These are phyloP conservation scores for Pigoraptor vietnamica DNA, from an alignment of 78 protist species.

Conservation along the genomic window DNA sequence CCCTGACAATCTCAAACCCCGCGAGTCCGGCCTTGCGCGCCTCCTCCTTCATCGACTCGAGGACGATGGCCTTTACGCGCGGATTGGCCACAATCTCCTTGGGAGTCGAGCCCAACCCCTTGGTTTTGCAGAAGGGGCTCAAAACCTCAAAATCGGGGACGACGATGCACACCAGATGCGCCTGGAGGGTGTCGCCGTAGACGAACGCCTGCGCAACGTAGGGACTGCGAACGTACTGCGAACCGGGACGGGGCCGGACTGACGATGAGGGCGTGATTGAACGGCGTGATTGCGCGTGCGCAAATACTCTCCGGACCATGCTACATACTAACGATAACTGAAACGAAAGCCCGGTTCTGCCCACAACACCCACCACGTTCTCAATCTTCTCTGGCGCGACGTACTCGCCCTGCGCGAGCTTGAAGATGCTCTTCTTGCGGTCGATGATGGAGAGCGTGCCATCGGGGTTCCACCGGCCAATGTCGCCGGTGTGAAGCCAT, in stretches of 20 bases:
- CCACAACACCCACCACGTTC: too few species aligned
- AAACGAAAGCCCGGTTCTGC: too few species aligned
- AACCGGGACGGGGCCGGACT: too few species aligned
- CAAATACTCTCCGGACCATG: too few species aligned
- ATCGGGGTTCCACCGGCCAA: conserved; percentile 67
- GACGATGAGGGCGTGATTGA: too few species aligned
- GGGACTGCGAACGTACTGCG: not conserved
- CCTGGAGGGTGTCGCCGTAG: conserved; percentile 18
- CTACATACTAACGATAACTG: too few species aligned
- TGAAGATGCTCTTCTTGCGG: conserved; percentile 69
- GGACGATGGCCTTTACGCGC: not conserved
- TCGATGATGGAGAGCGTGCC: conserved; percentile 82
- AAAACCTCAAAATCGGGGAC: conserved; percentile 27
- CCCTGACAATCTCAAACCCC: not conserved
- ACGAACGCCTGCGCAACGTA: not conserved
- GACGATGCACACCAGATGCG: conserved; percentile 47
- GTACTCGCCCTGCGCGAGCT: not conserved
- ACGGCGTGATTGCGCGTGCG: too few species aligned
- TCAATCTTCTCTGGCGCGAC: not conserved
- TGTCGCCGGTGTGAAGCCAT: conserved; percentile 96
- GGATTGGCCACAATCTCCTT: not conserved
- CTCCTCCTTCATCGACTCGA: not conserved
- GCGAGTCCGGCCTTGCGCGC: not conserved
- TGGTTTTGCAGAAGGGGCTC: not conserved
- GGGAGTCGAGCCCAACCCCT: not conserved